These are phyloP conservation scores for Globisporangium cederbergense DNA, from an alignment of 352 stramenopile species.

Conservation along the genomic window DNA sequence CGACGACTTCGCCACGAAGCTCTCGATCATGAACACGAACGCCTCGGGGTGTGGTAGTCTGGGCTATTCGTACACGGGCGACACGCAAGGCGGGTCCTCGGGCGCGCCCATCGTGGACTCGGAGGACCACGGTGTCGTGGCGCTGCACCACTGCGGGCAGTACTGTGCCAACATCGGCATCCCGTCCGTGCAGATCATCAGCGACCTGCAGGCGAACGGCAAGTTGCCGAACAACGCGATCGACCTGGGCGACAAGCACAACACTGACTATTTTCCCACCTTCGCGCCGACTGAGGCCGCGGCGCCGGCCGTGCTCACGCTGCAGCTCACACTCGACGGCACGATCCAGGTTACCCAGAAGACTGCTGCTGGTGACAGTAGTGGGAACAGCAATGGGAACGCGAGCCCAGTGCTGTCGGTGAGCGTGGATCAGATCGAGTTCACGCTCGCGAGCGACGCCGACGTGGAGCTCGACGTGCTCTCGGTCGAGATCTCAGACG, in stretches of 20 bases:
- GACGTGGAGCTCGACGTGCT: conserved; percentile 58
- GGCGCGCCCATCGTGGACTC: conserved; percentile 54
- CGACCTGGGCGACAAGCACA: conserved; percentile 38
- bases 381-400: conserved; percentile 4
- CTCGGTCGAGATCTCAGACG: conserved; percentile 57
- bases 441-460: conserved; percentile 35
- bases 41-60: conserved; percentile 30
- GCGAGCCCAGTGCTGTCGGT: conserved; percentile 17
- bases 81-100: conserved; percentile 62
- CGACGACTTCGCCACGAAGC: conserved; percentile 26
- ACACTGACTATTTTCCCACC: conserved; percentile 33
- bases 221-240: conserved; percentile 30
- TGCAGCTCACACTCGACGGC: conserved; percentile 24
- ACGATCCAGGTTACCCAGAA: conserved; percentile 25
- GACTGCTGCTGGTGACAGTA: no score
- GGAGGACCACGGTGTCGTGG: conserved; percentile 52
- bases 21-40: conserved; percentile 30
- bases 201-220: conserved; percentile 28
- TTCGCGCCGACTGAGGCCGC: conserved; percentile 30
- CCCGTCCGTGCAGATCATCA: conserved; percentile 38
- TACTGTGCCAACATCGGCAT: conserved; percentile 58
- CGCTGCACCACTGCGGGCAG: conserved; percentile 67
- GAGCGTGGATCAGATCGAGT: conserved; percentile 51
- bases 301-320: conserved; percentile 13
- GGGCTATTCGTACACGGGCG: conserved; percentile 59